Base-by-base conservation (phyloP, 2,329 filamentous ascomycete genomes). In the Incumbomyces lentus region DNA sequence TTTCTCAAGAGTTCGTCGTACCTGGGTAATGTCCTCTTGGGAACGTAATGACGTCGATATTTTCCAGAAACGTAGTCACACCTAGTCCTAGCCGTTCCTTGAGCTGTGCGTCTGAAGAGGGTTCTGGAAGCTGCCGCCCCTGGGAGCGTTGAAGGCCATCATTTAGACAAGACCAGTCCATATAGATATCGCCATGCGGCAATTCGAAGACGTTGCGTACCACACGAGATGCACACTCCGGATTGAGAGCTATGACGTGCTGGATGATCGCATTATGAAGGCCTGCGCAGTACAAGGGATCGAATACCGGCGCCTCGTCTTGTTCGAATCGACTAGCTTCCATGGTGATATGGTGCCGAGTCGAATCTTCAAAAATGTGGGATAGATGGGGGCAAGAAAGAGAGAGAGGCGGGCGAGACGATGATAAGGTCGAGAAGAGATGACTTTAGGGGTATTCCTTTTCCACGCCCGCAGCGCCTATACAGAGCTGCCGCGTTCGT, bases 221-320 rank as follows among this genome's bases (percentile, higher is more conserved):
- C 13, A 35, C n/a, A n/a, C 16, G 33, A 35, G n/a, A 14, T 17
- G 33, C 13, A 14, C 13, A 17, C 33, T 35, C 33, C 33, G 33
- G 33, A 14, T 17, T 35, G 13, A 35, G 33, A n/a, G 13, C 33
- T n/a, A 35, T n/a, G 13, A 35, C 33, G 13, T 35, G 13, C 16
- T 35, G 33, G 13, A 35, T 17, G 33, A 35, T 35, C 33, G 13
- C 16, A 17, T 35, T 35, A 17, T 35, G 33, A 14, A 35, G 33
- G n/a, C 16, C 33, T 6, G 33, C 33, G 16, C 33, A 35, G 30
- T 17, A 43, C 17, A 43, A 14, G 16, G 26, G 30, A 59, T 58
- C 2, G 6, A 13, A 6, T 33, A 42, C 2, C 58, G 62, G 40
- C 54, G 52, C 10, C 37, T 60, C 7, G 50, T 45, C 7, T 63